Evolutionary conservation across 345 rosid species (phyloP).

Genomic region (Populus alba): DNA sequence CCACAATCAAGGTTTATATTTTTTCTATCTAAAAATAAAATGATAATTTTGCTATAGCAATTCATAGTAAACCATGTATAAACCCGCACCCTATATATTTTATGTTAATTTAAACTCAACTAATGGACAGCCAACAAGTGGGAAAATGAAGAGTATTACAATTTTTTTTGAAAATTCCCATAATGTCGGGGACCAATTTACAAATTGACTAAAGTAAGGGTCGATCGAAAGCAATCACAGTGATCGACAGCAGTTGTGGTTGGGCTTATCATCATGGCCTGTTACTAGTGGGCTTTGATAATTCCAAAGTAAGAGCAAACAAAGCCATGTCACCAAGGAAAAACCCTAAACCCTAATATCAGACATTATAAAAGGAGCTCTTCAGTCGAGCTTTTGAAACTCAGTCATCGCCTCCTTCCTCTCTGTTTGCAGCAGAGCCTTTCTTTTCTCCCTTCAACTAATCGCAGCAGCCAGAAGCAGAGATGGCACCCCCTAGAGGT

Average conservation of each 20-base stretch:
- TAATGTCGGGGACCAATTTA: neutral
- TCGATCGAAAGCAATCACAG: neutral
- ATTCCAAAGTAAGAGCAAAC: neutral
- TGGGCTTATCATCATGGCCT: neutral
- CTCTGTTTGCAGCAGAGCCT: neutral
- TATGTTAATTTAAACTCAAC: too few species aligned
- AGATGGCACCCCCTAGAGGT: constrained; percentile 25
- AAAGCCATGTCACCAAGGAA: neutral
- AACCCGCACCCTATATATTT: too few species aligned
- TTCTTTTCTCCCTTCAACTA: neutral
- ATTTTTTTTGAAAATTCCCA: too few species aligned
- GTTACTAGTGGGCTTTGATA: neutral
- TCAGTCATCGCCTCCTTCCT: neutral
- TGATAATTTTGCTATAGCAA: too few species aligned
- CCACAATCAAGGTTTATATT: too few species aligned
- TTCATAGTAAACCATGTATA: too few species aligned
- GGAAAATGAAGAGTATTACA: too few species aligned
- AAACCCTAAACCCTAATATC: constrained; percentile 15
- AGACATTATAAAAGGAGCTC: neutral
- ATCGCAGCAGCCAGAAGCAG: neutral
- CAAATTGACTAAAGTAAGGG: neutral
- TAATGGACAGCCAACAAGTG: too few species aligned
- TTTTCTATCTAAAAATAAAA: too few species aligned
- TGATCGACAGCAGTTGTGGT: too few species aligned
- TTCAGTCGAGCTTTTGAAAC: neutral